phyloP scores from a whole-genome alignment of 2,329 filamentous ascomycete genomes.

The Aaosphaeria arxii region DNA sequence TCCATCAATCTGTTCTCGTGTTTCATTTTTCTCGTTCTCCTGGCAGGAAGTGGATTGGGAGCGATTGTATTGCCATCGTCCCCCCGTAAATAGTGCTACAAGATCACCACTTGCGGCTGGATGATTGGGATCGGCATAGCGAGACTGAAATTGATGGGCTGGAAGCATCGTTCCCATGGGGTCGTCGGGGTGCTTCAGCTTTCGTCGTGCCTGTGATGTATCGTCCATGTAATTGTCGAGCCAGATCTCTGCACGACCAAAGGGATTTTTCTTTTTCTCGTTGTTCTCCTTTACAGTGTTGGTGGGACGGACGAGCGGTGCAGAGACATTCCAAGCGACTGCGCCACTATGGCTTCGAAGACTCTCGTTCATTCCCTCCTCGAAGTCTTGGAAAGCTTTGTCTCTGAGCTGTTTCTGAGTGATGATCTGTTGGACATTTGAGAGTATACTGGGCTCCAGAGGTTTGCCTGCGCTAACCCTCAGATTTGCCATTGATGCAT shows the following conservation, averaged over 20 bases:
- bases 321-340: background rate
- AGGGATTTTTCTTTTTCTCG: background rate
- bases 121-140: constrained; percentile 51
- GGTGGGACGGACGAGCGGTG: background rate
- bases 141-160: constrained; percentile 38
- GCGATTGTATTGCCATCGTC: background rate
- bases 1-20: background rate
- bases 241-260: background rate
- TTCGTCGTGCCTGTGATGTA: background rate
- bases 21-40: background rate
- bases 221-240: background rate
- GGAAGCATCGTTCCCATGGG: background rate
- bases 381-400: background rate
- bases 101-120: constrained; percentile 44
- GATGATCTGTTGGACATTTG: too few species aligned
- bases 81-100: constrained; percentile 6
- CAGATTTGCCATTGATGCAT: background rate
- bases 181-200: background rate
- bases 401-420: background rate
- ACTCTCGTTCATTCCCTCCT: background rate
- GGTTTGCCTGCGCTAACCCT: background rate
- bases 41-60: background rate
- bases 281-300: background rate
- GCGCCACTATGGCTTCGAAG: background rate
- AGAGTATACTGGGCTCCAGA: background rate